A percentile compares a stretch with the other conserved stretches of the same genome.
Conservation (phyloP, 169 alveolate species). For the Eimeria brunetti region DNA sequence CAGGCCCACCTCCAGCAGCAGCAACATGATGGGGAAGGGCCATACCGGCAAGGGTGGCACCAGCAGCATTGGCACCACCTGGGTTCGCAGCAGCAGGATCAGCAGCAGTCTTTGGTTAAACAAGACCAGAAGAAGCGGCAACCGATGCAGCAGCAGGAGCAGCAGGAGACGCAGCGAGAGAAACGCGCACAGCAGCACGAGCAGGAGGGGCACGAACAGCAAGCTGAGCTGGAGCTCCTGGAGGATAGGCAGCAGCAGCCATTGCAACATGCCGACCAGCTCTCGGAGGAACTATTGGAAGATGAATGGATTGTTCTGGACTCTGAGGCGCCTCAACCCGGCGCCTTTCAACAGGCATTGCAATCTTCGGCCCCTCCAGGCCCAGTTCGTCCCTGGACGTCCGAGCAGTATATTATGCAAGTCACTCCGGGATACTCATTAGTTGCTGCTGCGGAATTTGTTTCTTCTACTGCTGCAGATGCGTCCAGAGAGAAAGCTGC, state of each 20-base stretch:
- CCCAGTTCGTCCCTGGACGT: background rate
- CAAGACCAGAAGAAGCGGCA: background rate
- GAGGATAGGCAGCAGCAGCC: background rate
- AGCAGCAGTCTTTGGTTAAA: background rate
- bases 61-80: background rate
- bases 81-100: background rate
- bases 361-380: background rate
- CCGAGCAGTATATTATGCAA: background rate
- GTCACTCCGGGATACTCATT: background rate
- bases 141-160: background rate
- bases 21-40: background rate
- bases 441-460: background rate
- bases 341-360: background rate
- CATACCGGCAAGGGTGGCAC: background rate
- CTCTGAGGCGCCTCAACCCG: background rate
- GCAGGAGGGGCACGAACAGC: background rate
- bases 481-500: background rate
- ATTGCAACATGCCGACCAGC: background rate
- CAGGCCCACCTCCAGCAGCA: background rate
- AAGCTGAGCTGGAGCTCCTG: background rate
- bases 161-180: background rate
- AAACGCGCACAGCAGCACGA: background rate
- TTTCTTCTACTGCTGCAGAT: background rate
- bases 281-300: slow-evolving; percentile 16
- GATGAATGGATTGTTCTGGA: slow-evolving; percentile 39